Evolutionary conservation across 331 rosid genomes (phyloP).

Genomic region (Cucumis variabilis): DNA sequence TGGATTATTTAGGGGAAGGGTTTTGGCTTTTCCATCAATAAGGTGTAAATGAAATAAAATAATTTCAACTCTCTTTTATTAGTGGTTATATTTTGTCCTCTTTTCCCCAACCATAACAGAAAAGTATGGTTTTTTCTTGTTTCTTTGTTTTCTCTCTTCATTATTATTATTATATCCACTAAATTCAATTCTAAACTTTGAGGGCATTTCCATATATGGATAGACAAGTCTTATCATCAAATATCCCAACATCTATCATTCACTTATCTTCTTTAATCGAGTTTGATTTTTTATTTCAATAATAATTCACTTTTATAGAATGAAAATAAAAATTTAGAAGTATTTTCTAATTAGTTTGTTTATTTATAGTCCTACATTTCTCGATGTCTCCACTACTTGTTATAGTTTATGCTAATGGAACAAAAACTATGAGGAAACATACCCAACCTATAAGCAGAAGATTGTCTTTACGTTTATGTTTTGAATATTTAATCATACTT

Average conservation of each 20-base stretch:
- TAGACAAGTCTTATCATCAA: neutral
- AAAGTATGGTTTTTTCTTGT: neutral
- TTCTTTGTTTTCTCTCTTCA: neutral
- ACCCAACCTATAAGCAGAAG: neutral
- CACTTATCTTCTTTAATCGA: neutral
- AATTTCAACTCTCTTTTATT: neutral
- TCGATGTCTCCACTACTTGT: neutral
- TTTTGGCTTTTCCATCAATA: neutral
- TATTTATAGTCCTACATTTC: too few species aligned
- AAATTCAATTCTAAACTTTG: neutral
- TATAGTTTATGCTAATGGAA: too few species aligned
- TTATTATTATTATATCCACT: neutral
- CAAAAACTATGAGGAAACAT: too few species aligned
- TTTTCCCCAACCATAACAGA: conserved; percentile 8
- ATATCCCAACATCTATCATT: neutral
- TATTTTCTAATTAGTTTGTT: too few species aligned
- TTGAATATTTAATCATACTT: too few species aligned
- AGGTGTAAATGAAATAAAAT: neutral
- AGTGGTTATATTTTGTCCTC: conserved; percentile 4
- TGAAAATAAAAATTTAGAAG: too few species aligned
- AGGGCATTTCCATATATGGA: neutral
- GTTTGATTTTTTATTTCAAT: neutral
- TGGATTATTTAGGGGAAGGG: neutral
- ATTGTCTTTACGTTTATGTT: too few species aligned
- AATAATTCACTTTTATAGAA: too few species aligned